Evolutionary conservation across 371 early-diverging fungal species (phyloP).

Genomic region (Fennellomyces sp.): DNA sequence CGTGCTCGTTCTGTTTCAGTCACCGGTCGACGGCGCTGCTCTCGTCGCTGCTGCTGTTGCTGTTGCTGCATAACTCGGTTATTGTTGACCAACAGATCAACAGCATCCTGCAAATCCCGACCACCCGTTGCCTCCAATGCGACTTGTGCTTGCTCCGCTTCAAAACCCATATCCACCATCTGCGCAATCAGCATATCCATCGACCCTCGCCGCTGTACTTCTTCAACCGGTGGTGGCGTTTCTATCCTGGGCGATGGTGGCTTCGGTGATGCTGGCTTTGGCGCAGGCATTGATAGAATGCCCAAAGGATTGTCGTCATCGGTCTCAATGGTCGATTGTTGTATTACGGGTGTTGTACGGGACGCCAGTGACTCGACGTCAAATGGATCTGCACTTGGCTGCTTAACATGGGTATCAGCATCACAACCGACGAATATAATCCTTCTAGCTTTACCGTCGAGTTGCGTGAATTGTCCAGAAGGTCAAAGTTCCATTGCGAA

Average conservation of each 20-base stretch:
- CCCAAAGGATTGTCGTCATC: constrained; percentile 50
- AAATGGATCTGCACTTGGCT: constrained; percentile 38
- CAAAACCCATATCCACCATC: constrained; percentile 81
- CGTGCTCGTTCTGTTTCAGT: not conserved
- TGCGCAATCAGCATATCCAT: constrained; percentile 58
- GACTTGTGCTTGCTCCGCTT: constrained; percentile 55
- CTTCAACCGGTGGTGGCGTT: not conserved
- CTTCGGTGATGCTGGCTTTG: constrained; percentile 8
- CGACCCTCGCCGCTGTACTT: not conserved
- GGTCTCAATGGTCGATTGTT: constrained; percentile 5
- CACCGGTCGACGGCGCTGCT: constrained; percentile 2
- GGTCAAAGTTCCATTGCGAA: constrained; percentile 60
- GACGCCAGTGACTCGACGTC: constrained; percentile 30
- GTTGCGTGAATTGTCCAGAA: constrained; percentile 33
- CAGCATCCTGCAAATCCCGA: constrained; percentile 63
- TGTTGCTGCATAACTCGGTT: constrained; percentile 37
- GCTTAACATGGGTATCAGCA: no score
- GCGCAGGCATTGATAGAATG: constrained; percentile 35
- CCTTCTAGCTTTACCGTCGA: constrained; percentile 6
- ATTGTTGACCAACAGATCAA: constrained; percentile 67
- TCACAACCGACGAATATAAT: no score
- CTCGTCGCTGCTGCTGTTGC: not conserved
- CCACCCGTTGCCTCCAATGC: constrained; percentile 69
- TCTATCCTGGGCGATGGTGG: constrained; percentile 21
- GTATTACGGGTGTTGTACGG: constrained; percentile 9